Conservation (phyloP, 352 stramenopile genomes). For the Pythium oligandrum region DNA sequence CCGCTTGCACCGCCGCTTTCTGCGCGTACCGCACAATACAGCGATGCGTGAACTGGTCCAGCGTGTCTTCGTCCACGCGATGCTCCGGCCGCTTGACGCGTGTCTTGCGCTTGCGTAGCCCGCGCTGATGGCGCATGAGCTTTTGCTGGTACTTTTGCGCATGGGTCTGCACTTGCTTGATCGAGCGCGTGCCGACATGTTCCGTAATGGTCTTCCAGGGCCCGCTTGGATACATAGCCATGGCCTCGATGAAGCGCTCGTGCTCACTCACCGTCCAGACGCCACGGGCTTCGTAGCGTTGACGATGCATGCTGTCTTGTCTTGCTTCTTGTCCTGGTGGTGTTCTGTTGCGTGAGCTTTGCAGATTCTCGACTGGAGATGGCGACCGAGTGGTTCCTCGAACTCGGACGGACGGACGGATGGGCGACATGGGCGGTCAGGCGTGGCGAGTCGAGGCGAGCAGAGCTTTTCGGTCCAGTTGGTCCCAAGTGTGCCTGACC, state of each 20-base stretch:
- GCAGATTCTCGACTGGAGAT: neutral
- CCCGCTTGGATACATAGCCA: slow-evolving; percentile 64
- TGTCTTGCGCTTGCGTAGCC: slow-evolving; percentile 73
- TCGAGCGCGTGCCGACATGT: slow-evolving; percentile 67
- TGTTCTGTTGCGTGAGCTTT: neutral
- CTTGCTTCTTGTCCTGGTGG: neutral
- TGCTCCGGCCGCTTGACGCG: slow-evolving; percentile 63
- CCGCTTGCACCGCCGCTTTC: no score
- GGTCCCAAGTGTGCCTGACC: no score
- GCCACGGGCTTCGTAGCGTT: slow-evolving; percentile 23
- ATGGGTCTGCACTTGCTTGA: slow-evolving; percentile 78
- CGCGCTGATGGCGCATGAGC: slow-evolving; percentile 62
- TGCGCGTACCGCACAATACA: no score
- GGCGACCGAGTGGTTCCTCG: no score
- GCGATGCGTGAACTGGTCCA: no score
- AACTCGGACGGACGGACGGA: no score
- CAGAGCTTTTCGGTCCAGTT: no score
- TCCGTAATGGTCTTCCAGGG: slow-evolving; percentile 68
- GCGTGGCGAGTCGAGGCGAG: no score
- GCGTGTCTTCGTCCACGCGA: slow-evolving; percentile 40
- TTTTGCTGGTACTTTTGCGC: slow-evolving; percentile 84
- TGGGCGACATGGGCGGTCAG: no score
- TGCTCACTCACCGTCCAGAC: slow-evolving; percentile 70
- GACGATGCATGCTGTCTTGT: slow-evolving; percentile 10
- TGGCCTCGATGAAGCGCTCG: slow-evolving; percentile 71